Base-by-base conservation (phyloP, 805 yeast genomes). In the Candida xiaguanensis region DNA sequence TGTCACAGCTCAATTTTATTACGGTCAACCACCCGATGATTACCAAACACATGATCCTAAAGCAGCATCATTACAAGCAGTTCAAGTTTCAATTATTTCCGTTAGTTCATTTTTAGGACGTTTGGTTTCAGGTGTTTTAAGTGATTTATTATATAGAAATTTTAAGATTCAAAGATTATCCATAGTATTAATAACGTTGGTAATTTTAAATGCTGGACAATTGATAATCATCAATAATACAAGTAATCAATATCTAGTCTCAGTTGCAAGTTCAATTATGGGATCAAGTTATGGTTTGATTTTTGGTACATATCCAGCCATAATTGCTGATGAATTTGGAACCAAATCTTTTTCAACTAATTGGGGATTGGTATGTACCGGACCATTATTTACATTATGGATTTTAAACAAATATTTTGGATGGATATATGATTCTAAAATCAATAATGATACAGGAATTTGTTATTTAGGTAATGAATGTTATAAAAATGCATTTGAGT, bases 331-430 rank as follows among this genome's bases (percentile, higher is more conserved):
- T 46, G 63, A 69, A 11, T 83, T 82, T 61, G 90, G 90, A 2
- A 73, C 85, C 0, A 67, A 61, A 5, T 73, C 78, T 0, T 85
- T 82, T 55, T 78, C 88, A 16, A 82, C 90, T 0, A 70, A 82
- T 1, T 85, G 93, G 91, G 88, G 91, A 0, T 60, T 84, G 29
- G 59, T 78, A 12, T 81, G 89, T 17, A 79, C 88, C 0, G 90
- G 90, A 6, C 87, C 88, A 1, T 59, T 82, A 15, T 32, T 77
- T 3, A 63, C 75, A 0, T 72, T 84, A 29, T 77, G 75, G 48
- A 36, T 67, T 2, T 65, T 83, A 44, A 78, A 80, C 35, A 71
- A 70, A 40, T 63, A 70, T 35, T 74, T 85, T 47, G 88, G 87
- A 1, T 40, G 48, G 8, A 72, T 75, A 23, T 70, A 84, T 46